phyloP scores from a whole-genome alignment of 257 asterid species.

The Echium plantagineum region DNA sequence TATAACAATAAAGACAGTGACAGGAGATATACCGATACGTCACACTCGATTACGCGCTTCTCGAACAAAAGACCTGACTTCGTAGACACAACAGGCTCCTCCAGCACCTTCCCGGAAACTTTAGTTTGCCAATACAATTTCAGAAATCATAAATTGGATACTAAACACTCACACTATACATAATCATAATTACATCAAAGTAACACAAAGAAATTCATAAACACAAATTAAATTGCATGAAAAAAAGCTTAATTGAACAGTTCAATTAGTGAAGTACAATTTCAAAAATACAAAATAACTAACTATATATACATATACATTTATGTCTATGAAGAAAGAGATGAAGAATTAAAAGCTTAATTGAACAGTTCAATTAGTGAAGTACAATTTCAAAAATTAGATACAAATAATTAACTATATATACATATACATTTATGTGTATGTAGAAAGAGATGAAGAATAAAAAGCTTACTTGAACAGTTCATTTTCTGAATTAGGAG shows the following conservation, averaged over 20 bases:
- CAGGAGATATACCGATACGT: slow-evolving; percentile 51
- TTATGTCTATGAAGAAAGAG: too few species aligned
- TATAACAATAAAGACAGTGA: not conserved
- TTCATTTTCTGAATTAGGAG: slow-evolving; percentile 32
- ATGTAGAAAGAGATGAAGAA: not conserved
- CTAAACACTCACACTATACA: slow-evolving; percentile 1
- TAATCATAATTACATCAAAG: too few species aligned
- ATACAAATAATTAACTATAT: not conserved
- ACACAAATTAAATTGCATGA: too few species aligned
- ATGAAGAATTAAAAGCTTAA: too few species aligned
- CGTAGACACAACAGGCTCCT: slow-evolving; percentile 82
- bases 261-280: too few species aligned
- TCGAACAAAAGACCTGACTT: slow-evolving; percentile 78
- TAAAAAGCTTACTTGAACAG: slow-evolving; percentile 72
- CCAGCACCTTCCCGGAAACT: slow-evolving; percentile 99
- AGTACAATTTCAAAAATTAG: not conserved
- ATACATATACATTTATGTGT: not conserved
- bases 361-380: too few species aligned
- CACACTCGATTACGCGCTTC: slow-evolving; percentile 84
- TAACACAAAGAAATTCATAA: too few species aligned
- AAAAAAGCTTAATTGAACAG: too few species aligned
- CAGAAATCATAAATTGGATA: slow-evolving; percentile 1
- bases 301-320: too few species aligned
- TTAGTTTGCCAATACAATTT: not conserved
- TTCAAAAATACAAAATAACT: too few species aligned